Evolutionary conservation across 2,329 filamentous ascomycete genomes (phyloP).

Genomic region (Didymosphaeria variabile): DNA sequence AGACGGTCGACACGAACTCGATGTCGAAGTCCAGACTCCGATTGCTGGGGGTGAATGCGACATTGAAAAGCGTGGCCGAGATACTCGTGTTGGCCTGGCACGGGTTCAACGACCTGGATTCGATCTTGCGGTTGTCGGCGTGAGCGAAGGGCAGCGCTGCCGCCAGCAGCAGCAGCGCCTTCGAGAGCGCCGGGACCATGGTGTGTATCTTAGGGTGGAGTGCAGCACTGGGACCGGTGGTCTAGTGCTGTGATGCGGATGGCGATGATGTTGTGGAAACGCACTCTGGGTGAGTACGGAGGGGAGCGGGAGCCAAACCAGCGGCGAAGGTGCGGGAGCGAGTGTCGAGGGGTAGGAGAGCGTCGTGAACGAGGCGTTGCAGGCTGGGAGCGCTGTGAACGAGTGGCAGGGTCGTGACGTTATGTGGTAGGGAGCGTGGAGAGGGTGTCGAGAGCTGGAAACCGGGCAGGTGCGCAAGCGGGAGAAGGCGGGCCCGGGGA

Average conservation of each 20-base stretch:
- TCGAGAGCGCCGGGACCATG: slow-evolving; percentile 47
- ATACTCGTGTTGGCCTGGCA: slow-evolving; percentile 88
- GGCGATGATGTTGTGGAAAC: slow-evolving; percentile 17
- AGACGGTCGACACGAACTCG: slow-evolving; percentile 82
- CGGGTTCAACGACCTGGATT: slow-evolving; percentile 83
- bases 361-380: slow-evolving; percentile 15
- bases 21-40: slow-evolving; percentile 76
- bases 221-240: slow-evolving; percentile 13
- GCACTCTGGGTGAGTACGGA: slow-evolving; percentile 43
- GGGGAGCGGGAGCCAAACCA: slow-evolving; percentile 44
- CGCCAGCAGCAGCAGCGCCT: slow-evolving; percentile 45
- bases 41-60: slow-evolving; percentile 80
- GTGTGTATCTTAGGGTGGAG: slow-evolving; percentile 22
- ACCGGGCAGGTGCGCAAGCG: slow-evolving; percentile 42
- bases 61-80: slow-evolving; percentile 88
- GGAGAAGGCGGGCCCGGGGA: slow-evolving; percentile 35
- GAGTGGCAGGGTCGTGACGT: slow-evolving; percentile 36
- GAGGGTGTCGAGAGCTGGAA: slow-evolving; percentile 32
- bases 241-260: slow-evolving; percentile 20
- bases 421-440: slow-evolving; percentile 21
- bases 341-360: slow-evolving; percentile 19
- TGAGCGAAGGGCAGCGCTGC: slow-evolving; percentile 59
- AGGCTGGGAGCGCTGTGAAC: slow-evolving; percentile 25
- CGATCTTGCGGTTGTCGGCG: slow-evolving; percentile 73
- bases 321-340: slow-evolving; percentile 34